Percentiles rank a stretch among this genome's conserved stretches.
These are phyloP conservation scores for Soucietia sequanensis DNA, from an alignment of 805 yeast genomes.

Conservation along the genomic window DNA sequence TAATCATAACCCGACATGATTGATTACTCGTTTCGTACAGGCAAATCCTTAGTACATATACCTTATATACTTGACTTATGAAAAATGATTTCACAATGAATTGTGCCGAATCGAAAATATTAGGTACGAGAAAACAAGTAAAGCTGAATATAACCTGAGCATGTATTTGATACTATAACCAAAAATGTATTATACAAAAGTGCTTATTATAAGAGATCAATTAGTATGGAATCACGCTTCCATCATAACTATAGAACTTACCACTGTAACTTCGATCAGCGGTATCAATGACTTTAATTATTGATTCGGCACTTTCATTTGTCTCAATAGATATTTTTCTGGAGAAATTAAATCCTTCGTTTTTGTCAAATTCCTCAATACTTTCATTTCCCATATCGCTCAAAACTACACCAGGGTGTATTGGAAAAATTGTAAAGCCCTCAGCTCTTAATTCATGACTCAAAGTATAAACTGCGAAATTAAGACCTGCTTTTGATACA, in stretches of 20 bases:
- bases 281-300: conserved; percentile 7
- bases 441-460: conserved; percentile 20
- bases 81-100: no score
- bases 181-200: no score
- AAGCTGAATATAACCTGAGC: no score
- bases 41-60: no score
- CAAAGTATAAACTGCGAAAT: conserved; percentile 23
- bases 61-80: no score
- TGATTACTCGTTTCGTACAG: no score
- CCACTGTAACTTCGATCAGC: conserved; percentile 9
- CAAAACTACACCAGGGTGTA: conserved; percentile 40
- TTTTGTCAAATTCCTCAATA: conserved; percentile 1
- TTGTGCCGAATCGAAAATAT: no score
- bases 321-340: conserved; percentile 8
- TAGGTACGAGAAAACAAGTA: no score
- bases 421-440: conserved; percentile 24
- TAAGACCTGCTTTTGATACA: conserved; percentile 36
- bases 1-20: no score
- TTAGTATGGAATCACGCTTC: conserved; percentile 2
- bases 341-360: no score
- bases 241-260: conserved; percentile 12
- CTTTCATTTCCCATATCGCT: conserved; percentile 28
- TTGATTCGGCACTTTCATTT: conserved; percentile 7
- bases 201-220: no score
- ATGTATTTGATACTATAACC: no score